Evolutionary conservation across 2,329 filamentous ascomycete species (phyloP).

Genomic region (Dryadomyces quercivorus): DNA sequence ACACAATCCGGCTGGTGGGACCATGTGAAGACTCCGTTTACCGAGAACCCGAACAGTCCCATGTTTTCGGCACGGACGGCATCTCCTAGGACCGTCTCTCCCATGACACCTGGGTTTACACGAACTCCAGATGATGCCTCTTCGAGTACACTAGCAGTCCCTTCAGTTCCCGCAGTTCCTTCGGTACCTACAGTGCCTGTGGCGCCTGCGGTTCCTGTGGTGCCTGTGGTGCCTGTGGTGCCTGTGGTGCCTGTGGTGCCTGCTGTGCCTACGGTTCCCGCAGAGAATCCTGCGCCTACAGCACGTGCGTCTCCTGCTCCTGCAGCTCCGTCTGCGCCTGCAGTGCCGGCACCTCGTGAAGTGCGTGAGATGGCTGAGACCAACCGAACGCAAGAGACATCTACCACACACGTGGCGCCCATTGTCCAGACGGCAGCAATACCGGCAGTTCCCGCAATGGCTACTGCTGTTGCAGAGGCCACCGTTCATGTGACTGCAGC

Average conservation of each 20-base stretch:
- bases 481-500: neutral
- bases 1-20: conserved; percentile 67
- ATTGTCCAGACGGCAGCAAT: neutral
- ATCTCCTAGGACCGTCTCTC: conserved; percentile 7
- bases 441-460: neutral
- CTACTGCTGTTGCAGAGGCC: neutral
- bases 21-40: conserved; percentile 59
- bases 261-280: too few relatives aligned
- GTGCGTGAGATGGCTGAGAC: too few relatives aligned
- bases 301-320: neutral
- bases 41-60: conserved; percentile 30
- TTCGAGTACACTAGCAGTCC: neutral
- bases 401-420: neutral
- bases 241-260: neutral
- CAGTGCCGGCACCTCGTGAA: neutral
- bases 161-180: neutral
- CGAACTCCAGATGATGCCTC: neutral
- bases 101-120: conserved; percentile 1
- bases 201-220: neutral
- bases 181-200: neutral
- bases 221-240: neutral
- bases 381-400: too few relatives aligned
- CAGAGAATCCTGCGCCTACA: neutral
- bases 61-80: conserved; percentile 23
- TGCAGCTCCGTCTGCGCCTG: neutral